Evolutionary conservation across 257 asterid genomes (phyloP), one percentile per base, ranked within the genome.

Genomic region (Gentiana macrophylla): DNA sequence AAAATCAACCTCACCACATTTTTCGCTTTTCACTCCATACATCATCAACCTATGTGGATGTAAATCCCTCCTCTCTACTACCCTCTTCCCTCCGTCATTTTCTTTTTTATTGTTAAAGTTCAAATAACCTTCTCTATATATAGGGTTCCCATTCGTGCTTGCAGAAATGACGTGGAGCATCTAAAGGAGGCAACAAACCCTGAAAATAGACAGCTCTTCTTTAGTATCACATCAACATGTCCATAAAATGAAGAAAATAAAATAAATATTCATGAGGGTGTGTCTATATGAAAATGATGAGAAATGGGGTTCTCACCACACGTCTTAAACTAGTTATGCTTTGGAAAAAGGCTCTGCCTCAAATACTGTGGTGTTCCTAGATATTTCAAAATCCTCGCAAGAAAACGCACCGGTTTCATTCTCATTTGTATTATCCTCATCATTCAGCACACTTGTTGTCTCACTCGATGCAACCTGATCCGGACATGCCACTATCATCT

Each of bases 311-410:
- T 65, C 94, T 63, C 72, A 88, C 97, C 90, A 81, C 99, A 62
- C 70, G 82, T 85, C 94, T 83, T 72, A 92, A 77, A 67, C 86
- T 85, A 24, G 72, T 75, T 80, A 63, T 88, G 91, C 73, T 57
- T 81, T 4, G 95, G 94, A 66, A 88, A 88, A 70, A 88, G 95
- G 64, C 78, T 78, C 83, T 81, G 88, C 75, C 99, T 74, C 59
- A 92, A 91, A 75, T 92, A 92, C 71, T 88, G 99, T 7, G 99
- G 99, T 43, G 99, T 92, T 85, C 85, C 97, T 15, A 88, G 81
- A 73, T 92, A 85, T 73, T 80, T 85, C 85, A 85, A 76, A 64
- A 88, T 81, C 79, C 94, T 85, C 47, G 80, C 67, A 55, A 92
- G 85, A 74, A 92, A 92, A 61, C 47, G 94, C 80, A 57, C 94